Evolutionary conservation across 2,329 filamentous ascomycete genomes (phyloP).

Genomic region (Paraphaeosphaeria minitans): DNA sequence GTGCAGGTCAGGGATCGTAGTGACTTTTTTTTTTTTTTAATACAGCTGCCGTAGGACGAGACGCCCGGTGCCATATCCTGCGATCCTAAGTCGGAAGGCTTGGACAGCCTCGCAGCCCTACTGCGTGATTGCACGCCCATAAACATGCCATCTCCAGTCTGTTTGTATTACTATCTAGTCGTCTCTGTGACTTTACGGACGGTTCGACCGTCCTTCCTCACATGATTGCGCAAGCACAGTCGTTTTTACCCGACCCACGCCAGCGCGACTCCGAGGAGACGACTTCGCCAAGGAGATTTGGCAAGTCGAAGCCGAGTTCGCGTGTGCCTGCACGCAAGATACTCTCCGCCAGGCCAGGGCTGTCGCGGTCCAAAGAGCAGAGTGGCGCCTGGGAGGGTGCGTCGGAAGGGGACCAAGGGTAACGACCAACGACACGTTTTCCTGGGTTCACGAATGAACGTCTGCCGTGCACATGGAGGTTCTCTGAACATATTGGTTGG

Average conservation of each 20-base stretch:
- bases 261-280: neutral
- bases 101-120: neutral
- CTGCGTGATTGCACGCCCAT: neutral
- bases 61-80: neutral
- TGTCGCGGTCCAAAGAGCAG: neutral
- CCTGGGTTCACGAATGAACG: neutral
- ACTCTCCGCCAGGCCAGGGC: no score
- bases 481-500: conserved; percentile 1
- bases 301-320: neutral
- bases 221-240: neutral
- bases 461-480: neutral
- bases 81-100: neutral
- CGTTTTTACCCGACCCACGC: neutral
- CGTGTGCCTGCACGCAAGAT: neutral
- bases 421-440: conserved; percentile 1
- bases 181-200: neutral
- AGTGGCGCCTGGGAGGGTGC: neutral
- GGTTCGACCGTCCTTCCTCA: neutral
- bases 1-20: neutral
- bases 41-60: neutral
- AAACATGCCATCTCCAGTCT: neutral
- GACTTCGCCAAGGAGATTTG: neutral
- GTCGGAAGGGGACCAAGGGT: neutral
- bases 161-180: neutral
- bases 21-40: neutral